These are phyloP conservation scores for Tetrahymena thermophila DNA, from an alignment of 73 alveolate species.

Conservation along the genomic window DNA sequence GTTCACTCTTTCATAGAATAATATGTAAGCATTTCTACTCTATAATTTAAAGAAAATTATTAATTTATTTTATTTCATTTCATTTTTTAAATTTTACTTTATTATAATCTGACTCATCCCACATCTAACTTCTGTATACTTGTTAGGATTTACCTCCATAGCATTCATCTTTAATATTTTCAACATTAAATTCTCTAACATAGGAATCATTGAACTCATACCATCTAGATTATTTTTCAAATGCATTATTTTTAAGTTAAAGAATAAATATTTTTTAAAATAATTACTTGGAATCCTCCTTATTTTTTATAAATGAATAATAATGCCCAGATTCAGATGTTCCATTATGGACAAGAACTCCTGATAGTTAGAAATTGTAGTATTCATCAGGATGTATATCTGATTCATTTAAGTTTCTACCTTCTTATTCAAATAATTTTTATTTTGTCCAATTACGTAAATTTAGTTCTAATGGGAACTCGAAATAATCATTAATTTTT, in stretches of 20 bases:
- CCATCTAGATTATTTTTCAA: slow-evolving; percentile 1
- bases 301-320: slow-evolving; percentile 43
- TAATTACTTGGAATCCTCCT: not conserved
- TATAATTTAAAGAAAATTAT: not conserved
- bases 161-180: slow-evolving; percentile 26
- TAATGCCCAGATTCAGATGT: slow-evolving; percentile 54
- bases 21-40: not conserved
- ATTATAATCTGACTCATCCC: not conserved
- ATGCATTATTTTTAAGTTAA: not conserved
- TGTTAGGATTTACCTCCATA: slow-evolving; percentile 19
- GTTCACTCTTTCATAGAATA: not conserved
- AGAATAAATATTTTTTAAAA: not conserved
- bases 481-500: slow-evolving; percentile 89
- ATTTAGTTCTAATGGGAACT: slow-evolving; percentile 77
- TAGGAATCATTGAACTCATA: slow-evolving; percentile 21
- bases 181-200: slow-evolving; percentile 24
- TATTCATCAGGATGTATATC: slow-evolving; percentile 10
- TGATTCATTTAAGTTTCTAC: slow-evolving; percentile 17
- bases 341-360: slow-evolving; percentile 51
- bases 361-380: slow-evolving; percentile 23
- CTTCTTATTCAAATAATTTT: slow-evolving; percentile 22
- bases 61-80: not conserved
- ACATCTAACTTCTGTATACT: not conserved
- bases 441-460: slow-evolving; percentile 76
- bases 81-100: not conserved